Evolutionary conservation across 2,329 filamentous ascomycete genomes (phyloP).

Genomic region (Hymenoscyphus scutula): DNA sequence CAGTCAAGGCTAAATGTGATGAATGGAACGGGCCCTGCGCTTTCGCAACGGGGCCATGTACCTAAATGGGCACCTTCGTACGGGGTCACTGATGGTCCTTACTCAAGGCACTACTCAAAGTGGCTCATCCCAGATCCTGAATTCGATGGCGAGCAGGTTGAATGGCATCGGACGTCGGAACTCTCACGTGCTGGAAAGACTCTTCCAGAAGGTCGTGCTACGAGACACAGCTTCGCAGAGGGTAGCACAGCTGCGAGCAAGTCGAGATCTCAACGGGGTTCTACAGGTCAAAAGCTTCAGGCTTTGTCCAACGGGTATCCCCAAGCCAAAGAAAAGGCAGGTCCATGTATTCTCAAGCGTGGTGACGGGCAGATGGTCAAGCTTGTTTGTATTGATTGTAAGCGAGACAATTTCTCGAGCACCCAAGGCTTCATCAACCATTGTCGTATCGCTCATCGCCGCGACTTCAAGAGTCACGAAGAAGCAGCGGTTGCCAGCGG

Average conservation of each 20-base stretch:
- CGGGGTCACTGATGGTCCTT: slow-evolving; percentile 88
- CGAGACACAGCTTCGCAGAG: slow-evolving; percentile 71
- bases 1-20: slow-evolving; percentile 68
- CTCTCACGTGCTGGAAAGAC: slow-evolving; percentile 40
- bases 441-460: slow-evolving; percentile 90
- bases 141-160: slow-evolving; percentile 69
- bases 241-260: slow-evolving; percentile 43
- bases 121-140: slow-evolving; percentile 88
- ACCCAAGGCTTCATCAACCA: slow-evolving; percentile 99
- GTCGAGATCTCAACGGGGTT: slow-evolving; percentile 55
- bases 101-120: slow-evolving; percentile 89
- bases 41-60: slow-evolving; percentile 61
- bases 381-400: slow-evolving; percentile 84
- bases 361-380: slow-evolving; percentile 85
- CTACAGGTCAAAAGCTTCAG: slow-evolving; percentile 62
- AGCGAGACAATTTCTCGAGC: slow-evolving; percentile 88
- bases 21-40: slow-evolving; percentile 69
- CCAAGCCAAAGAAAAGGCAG: slow-evolving; percentile 74
- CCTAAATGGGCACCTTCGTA: slow-evolving; percentile 82
- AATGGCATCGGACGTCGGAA: slow-evolving; percentile 33
- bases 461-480: slow-evolving; percentile 94
- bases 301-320: slow-evolving; percentile 69
- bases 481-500: slow-evolving; percentile 87
- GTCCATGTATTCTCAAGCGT: slow-evolving; percentile 80
- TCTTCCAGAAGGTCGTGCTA: slow-evolving; percentile 69